A percentile compares a stretch with the other conserved stretches of the same genome.
These are phyloP conservation scores for Populus hybrid DNA, from an alignment of 441 rosid genomes.

Conservation along the genomic window DNA sequence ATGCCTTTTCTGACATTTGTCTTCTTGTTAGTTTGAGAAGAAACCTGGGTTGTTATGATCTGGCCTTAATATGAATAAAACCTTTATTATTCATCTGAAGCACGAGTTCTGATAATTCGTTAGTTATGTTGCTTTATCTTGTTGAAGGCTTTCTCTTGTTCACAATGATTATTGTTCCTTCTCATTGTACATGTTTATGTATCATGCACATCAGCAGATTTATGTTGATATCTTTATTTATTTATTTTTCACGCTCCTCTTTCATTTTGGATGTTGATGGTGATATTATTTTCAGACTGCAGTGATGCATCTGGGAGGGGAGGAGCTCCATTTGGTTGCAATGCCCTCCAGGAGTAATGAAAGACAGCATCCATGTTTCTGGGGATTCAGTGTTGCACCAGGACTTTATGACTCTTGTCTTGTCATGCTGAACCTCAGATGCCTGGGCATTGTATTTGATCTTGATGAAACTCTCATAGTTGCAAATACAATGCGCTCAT, in stretches of 20 bases:
- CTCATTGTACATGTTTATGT: not conserved
- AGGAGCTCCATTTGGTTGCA: conserved; percentile 96
- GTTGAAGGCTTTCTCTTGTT: not conserved
- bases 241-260: not conserved
- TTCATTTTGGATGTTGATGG: conserved; percentile 11
- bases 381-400: conserved; percentile 72
- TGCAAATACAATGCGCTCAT: conserved; percentile 93
- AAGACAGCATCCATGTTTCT: conserved; percentile 67
- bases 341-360: conserved; percentile 61
- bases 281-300: conserved; percentile 69
- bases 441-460: conserved; percentile 96
- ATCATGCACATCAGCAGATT: conserved; percentile 3
- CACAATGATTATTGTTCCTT: not conserved
- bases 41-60: not conserved
- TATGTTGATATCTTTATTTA: not conserved
- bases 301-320: conserved; percentile 66
- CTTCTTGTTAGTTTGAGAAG: not conserved
- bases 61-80: not conserved
- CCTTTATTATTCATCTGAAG: not conserved
- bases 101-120: not conserved
- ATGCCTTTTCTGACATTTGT: not conserved
- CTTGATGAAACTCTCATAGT: conserved; percentile 94
- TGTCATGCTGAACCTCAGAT: conserved; percentile 85
- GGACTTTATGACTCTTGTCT: conserved; percentile 82
- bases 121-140: not conserved